A percentile compares a stretch with the other conserved stretches of the same genome.
Evolutionary conservation across 768 basidiomycete genomes (phyloP).

Genomic region (Phlebiopsis gigantea): DNA sequence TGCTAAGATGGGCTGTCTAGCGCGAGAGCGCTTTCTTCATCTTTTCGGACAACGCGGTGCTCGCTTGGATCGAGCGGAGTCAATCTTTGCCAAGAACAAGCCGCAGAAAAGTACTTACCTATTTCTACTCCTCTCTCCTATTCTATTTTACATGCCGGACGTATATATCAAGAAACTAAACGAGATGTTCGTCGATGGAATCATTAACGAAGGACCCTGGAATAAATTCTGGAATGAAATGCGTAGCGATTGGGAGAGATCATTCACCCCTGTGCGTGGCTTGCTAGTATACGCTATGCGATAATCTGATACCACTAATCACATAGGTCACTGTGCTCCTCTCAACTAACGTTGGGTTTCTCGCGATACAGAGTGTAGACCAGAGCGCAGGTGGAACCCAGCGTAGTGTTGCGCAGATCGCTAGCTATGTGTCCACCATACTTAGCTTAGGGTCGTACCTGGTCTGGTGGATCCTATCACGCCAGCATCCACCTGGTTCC

Average conservation of each 20-base stretch:
- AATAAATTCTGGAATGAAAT: constrained; percentile 37
- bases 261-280: constrained; percentile 35
- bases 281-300: neutral
- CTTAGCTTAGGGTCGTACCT: constrained; percentile 38
- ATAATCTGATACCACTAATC: neutral
- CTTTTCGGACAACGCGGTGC: constrained; percentile 38
- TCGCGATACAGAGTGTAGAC: constrained; percentile 51
- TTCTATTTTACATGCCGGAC: constrained; percentile 30
- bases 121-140: neutral
- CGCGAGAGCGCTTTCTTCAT: constrained; percentile 31
- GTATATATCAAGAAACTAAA: constrained; percentile 40
- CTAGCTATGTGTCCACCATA: constrained; percentile 40
- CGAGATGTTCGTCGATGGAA: constrained; percentile 43
- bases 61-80: constrained; percentile 32
- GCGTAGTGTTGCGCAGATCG: constrained; percentile 30
- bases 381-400: neutral
- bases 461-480: constrained; percentile 37
- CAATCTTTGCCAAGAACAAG: constrained; percentile 24
- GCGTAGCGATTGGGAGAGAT: constrained; percentile 21
- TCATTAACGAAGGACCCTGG: constrained; percentile 39
- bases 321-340: constrained; percentile 52
- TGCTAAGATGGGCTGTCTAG: constrained; percentile 16
- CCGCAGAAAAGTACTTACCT: neutral
- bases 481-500: constrained; percentile 33
- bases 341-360: constrained; percentile 53